phyloP scores from a whole-genome alignment of 2,329 filamentous ascomycete genomes.

The Xylariaceae sp. region DNA sequence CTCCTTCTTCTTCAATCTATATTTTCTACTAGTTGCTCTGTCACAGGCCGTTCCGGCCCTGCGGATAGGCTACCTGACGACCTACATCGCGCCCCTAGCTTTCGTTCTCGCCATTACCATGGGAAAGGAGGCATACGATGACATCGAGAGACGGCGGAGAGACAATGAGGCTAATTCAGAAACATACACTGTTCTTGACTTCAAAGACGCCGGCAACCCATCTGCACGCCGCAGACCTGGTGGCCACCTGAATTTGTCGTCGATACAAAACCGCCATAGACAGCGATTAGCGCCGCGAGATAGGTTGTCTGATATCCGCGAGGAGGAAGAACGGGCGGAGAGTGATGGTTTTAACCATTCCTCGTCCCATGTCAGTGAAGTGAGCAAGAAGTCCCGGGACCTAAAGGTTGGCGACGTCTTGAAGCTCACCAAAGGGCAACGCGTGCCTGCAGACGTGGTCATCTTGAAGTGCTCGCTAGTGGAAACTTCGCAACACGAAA shows the following conservation, averaged over 20 bases:
- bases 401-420: constrained; percentile 94
- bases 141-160: constrained; percentile 76
- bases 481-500: constrained; percentile 40
- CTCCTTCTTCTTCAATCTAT: constrained; percentile 99
- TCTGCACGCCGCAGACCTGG: constrained; percentile 35
- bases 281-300: constrained; percentile 34
- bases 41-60: constrained; percentile 88
- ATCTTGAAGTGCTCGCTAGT: constrained; percentile 75
- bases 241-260: constrained; percentile 34
- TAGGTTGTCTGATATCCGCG: constrained; percentile 60
- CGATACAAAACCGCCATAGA: constrained; percentile 36
- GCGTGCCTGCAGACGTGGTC: constrained; percentile 89
- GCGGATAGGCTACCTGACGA: constrained; percentile 89
- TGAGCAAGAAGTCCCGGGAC: constrained; percentile 77
- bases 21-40: constrained; percentile 90
- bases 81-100: constrained; percentile 85
- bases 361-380: constrained; percentile 55
- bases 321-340: constrained; percentile 58
- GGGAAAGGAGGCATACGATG: constrained; percentile 92
- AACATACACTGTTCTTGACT: constrained; percentile 70
- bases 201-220: constrained; percentile 51
- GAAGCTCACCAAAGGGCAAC: constrained; percentile 84
- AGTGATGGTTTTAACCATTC: constrained; percentile 37
- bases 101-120: constrained; percentile 91
- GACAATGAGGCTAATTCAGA: constrained; percentile 95